Evolutionary conservation across 306 rosid genomes (phyloP).

Genomic region (Malus asiatica): DNA sequence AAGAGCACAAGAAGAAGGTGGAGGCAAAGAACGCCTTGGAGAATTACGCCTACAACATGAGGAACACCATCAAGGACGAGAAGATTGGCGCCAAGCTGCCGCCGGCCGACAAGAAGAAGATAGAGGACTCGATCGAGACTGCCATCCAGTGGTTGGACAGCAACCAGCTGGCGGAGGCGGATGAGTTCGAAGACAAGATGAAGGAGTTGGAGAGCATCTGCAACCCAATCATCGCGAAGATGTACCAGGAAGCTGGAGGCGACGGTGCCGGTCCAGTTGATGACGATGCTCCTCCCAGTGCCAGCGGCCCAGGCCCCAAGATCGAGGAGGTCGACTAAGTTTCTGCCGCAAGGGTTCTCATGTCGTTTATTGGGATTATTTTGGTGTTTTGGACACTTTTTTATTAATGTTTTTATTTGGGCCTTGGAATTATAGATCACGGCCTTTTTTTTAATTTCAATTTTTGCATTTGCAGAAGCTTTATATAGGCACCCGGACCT

Average conservation of each 20-base stretch:
- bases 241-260: constrained; percentile 65
- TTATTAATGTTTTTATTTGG: not conserved
- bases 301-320: constrained; percentile 67
- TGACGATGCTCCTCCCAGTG: constrained; percentile 42
- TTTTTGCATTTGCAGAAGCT: not conserved
- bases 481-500: not conserved
- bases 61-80: constrained; percentile 59
- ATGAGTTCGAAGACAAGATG: constrained; percentile 73
- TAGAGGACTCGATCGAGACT: constrained; percentile 55
- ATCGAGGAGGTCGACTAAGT: constrained; percentile 68
- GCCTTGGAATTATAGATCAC: not conserved
- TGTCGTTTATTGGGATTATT: not conserved
- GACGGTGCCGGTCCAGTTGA: constrained; percentile 39
- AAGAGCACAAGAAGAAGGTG: constrained; percentile 60
- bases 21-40: constrained; percentile 62
- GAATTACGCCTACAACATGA: constrained; percentile 62
- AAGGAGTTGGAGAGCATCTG: constrained; percentile 70
- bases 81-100: constrained; percentile 52
- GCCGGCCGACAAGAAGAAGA: constrained; percentile 56
- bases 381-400: not conserved
- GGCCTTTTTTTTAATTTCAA: not conserved
- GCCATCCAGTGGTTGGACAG: constrained; percentile 62
- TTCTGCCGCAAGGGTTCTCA: not conserved
- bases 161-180: constrained; percentile 61
- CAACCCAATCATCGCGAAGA: constrained; percentile 74